phyloP scores from a whole-genome alignment of 768 basidiomycete genomes.

The Pleurotus cornucopiae region DNA sequence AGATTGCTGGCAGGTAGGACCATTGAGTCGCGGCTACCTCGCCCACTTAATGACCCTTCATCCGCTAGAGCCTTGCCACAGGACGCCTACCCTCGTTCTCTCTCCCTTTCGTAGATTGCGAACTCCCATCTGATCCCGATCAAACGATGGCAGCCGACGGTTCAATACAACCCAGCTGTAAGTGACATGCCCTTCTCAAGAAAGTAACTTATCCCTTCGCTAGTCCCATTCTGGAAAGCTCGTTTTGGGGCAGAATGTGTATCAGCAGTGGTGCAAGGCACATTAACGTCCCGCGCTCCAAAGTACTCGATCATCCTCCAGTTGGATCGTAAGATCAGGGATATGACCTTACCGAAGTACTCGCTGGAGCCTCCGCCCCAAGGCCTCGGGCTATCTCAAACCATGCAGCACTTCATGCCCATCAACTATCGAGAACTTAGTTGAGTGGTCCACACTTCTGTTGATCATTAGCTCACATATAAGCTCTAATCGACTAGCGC shows the following conservation, averaged over 20 bases:
- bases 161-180: slow-evolving; percentile 54
- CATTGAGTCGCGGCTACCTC: too few species aligned
- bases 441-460: slow-evolving; percentile 19
- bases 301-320: slow-evolving; percentile 61
- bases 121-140: slow-evolving; percentile 59
- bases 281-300: slow-evolving; percentile 59
- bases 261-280: slow-evolving; percentile 65
- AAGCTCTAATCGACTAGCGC: slow-evolving; percentile 32
- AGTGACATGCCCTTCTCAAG: slow-evolving; percentile 16
- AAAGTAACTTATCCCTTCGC: not conserved
- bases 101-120: slow-evolving; percentile 69
- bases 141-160: slow-evolving; percentile 58
- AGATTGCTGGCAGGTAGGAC: slow-evolving; percentile 66
- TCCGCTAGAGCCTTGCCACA: slow-evolving; percentile 57
- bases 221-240: slow-evolving; percentile 71
- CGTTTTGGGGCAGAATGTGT: slow-evolving; percentile 64
- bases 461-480: not conserved
- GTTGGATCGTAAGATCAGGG: slow-evolving; percentile 62
- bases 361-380: slow-evolving; percentile 46
- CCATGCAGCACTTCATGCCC: slow-evolving; percentile 77
- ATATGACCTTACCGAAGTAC: slow-evolving; percentile 65
- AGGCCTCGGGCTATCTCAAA: slow-evolving; percentile 49
- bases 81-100: slow-evolving; percentile 68
- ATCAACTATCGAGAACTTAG: slow-evolving; percentile 67
- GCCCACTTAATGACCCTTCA: too few species aligned